phyloP scores from a whole-genome alignment of 371 early-diverging fungal genomes.

The Mortierella sp. region DNA sequence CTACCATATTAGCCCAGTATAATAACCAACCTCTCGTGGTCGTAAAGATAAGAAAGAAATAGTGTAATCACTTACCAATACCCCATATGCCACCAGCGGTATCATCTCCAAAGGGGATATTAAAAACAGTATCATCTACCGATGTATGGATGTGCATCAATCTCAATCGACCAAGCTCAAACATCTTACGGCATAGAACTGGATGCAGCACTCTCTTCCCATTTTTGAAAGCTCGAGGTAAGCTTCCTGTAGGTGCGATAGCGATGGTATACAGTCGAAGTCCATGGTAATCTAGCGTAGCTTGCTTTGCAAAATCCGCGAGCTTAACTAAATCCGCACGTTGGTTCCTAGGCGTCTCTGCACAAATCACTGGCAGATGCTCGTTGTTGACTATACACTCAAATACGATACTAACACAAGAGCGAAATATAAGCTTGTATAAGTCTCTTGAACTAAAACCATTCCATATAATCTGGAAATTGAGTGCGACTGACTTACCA shows the following conservation, averaged over 20 bases:
- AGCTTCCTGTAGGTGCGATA: constrained; percentile 65
- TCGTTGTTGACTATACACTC: constrained; percentile 76
- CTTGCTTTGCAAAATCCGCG: constrained; percentile 64
- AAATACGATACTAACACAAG: constrained; percentile 65
- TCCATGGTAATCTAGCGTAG: constrained; percentile 67
- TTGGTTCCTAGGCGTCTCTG: constrained; percentile 68
- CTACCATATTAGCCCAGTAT: constrained; percentile 2
- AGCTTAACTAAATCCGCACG: constrained; percentile 64
- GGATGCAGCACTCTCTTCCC: constrained; percentile 76
- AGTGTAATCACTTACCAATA: constrained; percentile 28
- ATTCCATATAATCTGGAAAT: neutral
- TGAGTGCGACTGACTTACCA: constrained; percentile 60
- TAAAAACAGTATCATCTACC: constrained; percentile 68
- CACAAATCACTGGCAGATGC: constrained; percentile 76
- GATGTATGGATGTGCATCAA: constrained; percentile 64
- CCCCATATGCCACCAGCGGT: constrained; percentile 63
- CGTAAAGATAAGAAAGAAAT: neutral
- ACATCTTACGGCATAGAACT: constrained; percentile 72
- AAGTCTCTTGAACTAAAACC: neutral
- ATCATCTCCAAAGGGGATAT: constrained; percentile 62
- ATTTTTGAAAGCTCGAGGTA: constrained; percentile 81
- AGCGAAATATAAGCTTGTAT: neutral
- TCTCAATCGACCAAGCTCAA: constrained; percentile 70
- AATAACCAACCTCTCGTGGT: neutral
- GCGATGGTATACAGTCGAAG: constrained; percentile 73